Conservation (phyloP, 805 yeast species). For the Starmerella gropengiesseri region DNA sequence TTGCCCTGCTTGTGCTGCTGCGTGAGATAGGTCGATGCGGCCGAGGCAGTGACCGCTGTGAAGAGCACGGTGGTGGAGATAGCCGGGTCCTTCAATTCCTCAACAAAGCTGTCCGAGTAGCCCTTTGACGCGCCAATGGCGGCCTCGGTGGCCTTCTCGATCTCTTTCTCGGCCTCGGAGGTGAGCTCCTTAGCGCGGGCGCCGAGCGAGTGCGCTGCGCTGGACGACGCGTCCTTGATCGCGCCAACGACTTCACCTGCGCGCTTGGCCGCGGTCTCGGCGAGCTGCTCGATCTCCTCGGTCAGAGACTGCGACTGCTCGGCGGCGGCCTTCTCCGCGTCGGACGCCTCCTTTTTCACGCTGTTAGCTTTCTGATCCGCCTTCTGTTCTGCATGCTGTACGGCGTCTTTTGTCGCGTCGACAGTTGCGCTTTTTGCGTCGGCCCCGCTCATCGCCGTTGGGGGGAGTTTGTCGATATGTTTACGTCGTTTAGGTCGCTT, state of each 20-base stretch:
- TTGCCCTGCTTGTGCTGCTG: slow-evolving; percentile 27
- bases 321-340: slow-evolving; percentile 7
- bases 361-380: slow-evolving; percentile 1
- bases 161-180: slow-evolving; percentile 18
- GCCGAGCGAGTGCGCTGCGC: slow-evolving; percentile 20
- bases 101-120: slow-evolving; percentile 21
- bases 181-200: slow-evolving; percentile 19
- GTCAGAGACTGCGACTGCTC: slow-evolving; percentile 2
- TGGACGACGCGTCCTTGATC: slow-evolving; percentile 16
- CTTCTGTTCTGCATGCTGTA: background rate
- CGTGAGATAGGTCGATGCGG: slow-evolving; percentile 25
- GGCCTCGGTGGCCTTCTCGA: slow-evolving; percentile 15
- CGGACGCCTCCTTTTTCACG: slow-evolving; percentile 3
- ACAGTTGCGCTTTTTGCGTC: background rate
- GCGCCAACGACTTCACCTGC: slow-evolving; percentile 10
- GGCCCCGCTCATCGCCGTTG: background rate
- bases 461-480: too few relatives aligned
- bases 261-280: slow-evolving; percentile 8
- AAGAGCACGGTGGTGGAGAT: slow-evolving; percentile 25
- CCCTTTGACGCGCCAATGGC: slow-evolving; percentile 14
- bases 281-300: slow-evolving; percentile 9
- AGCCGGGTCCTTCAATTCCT: slow-evolving; percentile 26
- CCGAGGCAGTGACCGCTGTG: slow-evolving; percentile 25
- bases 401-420: slow-evolving; percentile 1
- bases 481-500: too few relatives aligned